Conservation (phyloP, 192 early-diverging fungal species). For the Backusella luteola region DNA sequence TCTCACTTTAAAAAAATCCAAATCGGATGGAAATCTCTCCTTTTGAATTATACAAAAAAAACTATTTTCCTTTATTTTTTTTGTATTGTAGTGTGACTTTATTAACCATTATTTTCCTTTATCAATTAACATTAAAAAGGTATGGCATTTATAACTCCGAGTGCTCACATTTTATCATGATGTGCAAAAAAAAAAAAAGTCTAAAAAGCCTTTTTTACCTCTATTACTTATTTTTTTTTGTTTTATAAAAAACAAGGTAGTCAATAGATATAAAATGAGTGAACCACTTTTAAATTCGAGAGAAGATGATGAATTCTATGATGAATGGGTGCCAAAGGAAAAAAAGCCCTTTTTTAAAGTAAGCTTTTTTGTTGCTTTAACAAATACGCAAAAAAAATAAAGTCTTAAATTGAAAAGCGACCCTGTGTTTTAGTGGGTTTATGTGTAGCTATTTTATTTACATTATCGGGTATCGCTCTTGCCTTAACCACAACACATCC, state of each 20-base stretch:
- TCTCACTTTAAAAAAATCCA: not conserved
- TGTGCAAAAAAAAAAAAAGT: not conserved
- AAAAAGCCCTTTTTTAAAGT: constrained; percentile 9
- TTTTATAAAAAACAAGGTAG: not conserved
- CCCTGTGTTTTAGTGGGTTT: constrained; percentile 1
- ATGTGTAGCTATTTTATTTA: not conserved
- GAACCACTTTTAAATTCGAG: not conserved
- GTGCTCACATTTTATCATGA: not conserved
- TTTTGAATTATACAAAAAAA: not conserved
- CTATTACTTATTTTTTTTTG: not conserved
- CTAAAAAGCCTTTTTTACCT: not conserved
- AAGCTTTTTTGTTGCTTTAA: constrained; percentile 4
- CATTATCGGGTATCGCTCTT: not conserved
- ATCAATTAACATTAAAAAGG: not conserved
- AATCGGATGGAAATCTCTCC: not conserved
- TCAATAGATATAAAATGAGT: constrained; percentile 4
- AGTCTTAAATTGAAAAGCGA: not conserved
- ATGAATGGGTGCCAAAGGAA: constrained; percentile 7
- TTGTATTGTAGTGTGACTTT: no score
- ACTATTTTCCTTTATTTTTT: not conserved
- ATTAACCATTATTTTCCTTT: no score
- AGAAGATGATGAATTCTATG: constrained; percentile 1
- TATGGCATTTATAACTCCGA: not conserved
- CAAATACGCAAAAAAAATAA: not conserved
- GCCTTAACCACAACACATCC: not conserved